Conservation (phyloP, 306 rosid species). For the Castanea mollissima region DNA sequence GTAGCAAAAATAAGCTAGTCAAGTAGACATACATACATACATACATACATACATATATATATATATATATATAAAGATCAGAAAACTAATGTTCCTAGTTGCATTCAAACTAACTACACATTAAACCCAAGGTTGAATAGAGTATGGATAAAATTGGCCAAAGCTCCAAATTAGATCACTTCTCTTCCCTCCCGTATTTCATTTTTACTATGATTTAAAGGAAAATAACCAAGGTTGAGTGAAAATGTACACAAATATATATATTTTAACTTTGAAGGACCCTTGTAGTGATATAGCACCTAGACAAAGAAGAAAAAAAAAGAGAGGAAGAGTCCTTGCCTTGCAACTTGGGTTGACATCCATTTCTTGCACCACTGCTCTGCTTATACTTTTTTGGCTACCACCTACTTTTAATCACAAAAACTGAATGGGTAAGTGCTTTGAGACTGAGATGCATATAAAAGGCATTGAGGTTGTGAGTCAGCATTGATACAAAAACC, state of each 20-base stretch:
- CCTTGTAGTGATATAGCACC: not conserved
- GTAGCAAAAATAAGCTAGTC: too few relatives aligned
- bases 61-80: not conserved
- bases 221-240: not conserved
- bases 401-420: constrained; percentile 12
- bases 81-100: not conserved
- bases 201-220: not conserved
- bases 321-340: constrained; percentile 38
- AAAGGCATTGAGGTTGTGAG: not conserved
- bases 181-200: not conserved
- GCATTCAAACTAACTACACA: not conserved
- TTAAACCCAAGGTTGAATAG: not conserved
- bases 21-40: too few relatives aligned
- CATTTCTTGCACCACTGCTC: constrained; percentile 30
- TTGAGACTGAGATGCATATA: not conserved
- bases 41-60: too few relatives aligned
- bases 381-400: not conserved
- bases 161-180: not conserved
- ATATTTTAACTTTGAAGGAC: not conserved
- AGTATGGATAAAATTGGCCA: not conserved
- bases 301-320: not conserved
- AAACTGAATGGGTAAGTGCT: not conserved
- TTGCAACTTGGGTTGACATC: constrained; percentile 48
- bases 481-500: constrained; percentile 22
- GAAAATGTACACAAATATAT: not conserved